Conservation (phyloP, 1,284 basidiomycete species). For the Heterobasidion occidentale region DNA sequence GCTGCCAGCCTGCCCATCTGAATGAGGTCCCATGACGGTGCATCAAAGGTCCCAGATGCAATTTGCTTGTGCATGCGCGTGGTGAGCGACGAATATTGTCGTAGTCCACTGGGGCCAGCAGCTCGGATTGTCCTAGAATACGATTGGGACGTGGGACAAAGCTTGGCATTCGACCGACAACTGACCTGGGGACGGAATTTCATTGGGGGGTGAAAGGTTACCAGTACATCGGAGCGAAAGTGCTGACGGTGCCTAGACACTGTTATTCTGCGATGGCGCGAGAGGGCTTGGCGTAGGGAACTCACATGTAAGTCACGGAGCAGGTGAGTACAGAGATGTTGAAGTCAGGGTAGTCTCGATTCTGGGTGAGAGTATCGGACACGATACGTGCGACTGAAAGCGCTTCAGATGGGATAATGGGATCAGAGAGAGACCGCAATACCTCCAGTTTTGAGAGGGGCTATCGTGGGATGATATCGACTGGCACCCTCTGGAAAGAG, state of each 20-base stretch:
- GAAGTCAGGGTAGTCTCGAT: slow-evolving; percentile 60
- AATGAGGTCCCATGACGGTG: slow-evolving; percentile 75
- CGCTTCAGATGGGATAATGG: no score
- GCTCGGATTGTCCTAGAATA: slow-evolving; percentile 35
- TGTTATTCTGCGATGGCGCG: slow-evolving; percentile 14
- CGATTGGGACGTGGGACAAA: background rate
- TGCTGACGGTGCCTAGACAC: slow-evolving; percentile 50
- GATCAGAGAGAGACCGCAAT: background rate
- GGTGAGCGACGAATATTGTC: slow-evolving; percentile 55
- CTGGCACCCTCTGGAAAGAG: slow-evolving; percentile 81
- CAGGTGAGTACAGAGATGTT: slow-evolving; percentile 68
- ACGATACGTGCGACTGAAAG: slow-evolving; percentile 66
- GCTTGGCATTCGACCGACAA: background rate
- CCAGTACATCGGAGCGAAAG: slow-evolving; percentile 80
- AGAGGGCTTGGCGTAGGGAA: slow-evolving; percentile 24
- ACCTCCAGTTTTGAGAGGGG: slow-evolving; percentile 82
- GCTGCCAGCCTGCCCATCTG: slow-evolving; percentile 69
- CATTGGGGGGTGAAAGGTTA: slow-evolving; percentile 75
- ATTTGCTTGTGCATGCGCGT: slow-evolving; percentile 58
- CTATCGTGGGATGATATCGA: slow-evolving; percentile 74
- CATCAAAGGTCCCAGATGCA: slow-evolving; percentile 68
- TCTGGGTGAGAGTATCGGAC: slow-evolving; percentile 69
- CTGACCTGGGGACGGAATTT: slow-evolving; percentile 55
- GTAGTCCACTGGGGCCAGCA: slow-evolving; percentile 62
- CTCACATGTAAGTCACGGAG: slow-evolving; percentile 77